Base-by-base conservation (phyloP, 129 eudicot species). In the Smallanthus sonchifolius region DNA sequence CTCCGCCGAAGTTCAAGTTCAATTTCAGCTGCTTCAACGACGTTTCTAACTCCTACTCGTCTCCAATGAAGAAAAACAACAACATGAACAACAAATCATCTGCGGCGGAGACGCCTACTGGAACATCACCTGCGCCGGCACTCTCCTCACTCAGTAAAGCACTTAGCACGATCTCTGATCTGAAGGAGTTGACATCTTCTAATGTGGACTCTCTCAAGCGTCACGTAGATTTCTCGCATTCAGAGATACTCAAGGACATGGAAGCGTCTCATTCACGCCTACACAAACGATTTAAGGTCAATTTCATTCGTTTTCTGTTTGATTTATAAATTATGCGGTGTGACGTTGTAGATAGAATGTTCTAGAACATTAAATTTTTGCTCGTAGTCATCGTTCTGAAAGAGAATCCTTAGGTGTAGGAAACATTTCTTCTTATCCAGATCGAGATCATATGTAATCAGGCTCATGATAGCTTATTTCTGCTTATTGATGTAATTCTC, bases 241-340 rank as follows among this genome's bases (percentile, higher is more conserved):
- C 87, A 11, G 98, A 86, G 86, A 84, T 92, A 49, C 17, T 79
- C 16, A 92, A 87, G 88, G 98, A 92, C 47, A 52, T 77, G 20
- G 92, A 92, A 48, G 86, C 95, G 40, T 87, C 88, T 74, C 81
- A 86, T 52, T 80, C 86, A 63, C 96, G 98, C 39, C 84, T 92
- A 5, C 95, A 89, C 40, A 92, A 91, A 39, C 77, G 96, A 51
- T 59, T 75, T 75, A 70, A 70, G 75, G 75, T 92, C 56, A 28
- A 15, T 74, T 57, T 86, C 49, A 16, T 3, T 32, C 1, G 42
- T 32, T 32, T 34, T 2, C 10, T 61, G 66, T 14, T 60, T 1
- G 19, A 34, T 60, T 60, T 0, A 11, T 34, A 60, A 13, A 32
- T 60, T 11, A 2, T 57, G 38, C 34, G 28, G 11, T 30, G 3